Conservation (phyloP, 768 basidiomycete genomes). For the Hemileccinum rubropunctum region DNA sequence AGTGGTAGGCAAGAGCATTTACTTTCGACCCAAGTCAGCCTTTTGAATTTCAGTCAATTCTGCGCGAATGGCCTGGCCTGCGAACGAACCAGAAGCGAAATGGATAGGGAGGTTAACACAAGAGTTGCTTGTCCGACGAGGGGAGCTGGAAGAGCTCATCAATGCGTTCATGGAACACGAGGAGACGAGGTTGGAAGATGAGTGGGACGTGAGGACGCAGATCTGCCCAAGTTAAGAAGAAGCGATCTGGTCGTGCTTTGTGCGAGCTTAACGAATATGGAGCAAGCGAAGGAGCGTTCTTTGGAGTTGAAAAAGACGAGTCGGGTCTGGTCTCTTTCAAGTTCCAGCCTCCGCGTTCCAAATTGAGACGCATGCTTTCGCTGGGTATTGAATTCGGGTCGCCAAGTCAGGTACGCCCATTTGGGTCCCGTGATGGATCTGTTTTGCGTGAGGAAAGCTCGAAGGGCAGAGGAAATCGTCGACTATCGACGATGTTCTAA, state of each 20-base stretch:
- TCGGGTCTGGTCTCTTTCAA: neutral
- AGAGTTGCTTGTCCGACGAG: slow-evolving; percentile 29
- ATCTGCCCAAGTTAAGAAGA: slow-evolving; percentile 6
- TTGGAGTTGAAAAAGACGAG: neutral
- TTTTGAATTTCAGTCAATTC: slow-evolving; percentile 63
- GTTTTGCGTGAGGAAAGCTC: neutral
- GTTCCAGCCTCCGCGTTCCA: slow-evolving; percentile 18
- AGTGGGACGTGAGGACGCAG: neutral
- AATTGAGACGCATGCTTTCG: slow-evolving; percentile 22
- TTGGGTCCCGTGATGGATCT: neutral
- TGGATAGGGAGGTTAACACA: slow-evolving; percentile 42
- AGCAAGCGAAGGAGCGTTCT: neutral
- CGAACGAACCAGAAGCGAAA: slow-evolving; percentile 59
- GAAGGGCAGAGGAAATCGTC: neutral
- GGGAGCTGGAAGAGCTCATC: slow-evolving; percentile 13
- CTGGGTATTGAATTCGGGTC: slow-evolving; percentile 11
- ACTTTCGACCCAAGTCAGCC: slow-evolving; percentile 68
- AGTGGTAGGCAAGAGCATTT: slow-evolving; percentile 14
- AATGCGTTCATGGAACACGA: slow-evolving; percentile 20
- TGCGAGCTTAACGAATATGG: slow-evolving; percentile 11
- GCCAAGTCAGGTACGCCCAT: slow-evolving; percentile 14
- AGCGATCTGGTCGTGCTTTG: slow-evolving; percentile 15
- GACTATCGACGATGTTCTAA: neutral
- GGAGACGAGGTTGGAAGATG: neutral
- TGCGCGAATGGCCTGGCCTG: slow-evolving; percentile 51